Conservation (phyloP, 1,139 yeast genomes). For the Diutina siamensis region DNA sequence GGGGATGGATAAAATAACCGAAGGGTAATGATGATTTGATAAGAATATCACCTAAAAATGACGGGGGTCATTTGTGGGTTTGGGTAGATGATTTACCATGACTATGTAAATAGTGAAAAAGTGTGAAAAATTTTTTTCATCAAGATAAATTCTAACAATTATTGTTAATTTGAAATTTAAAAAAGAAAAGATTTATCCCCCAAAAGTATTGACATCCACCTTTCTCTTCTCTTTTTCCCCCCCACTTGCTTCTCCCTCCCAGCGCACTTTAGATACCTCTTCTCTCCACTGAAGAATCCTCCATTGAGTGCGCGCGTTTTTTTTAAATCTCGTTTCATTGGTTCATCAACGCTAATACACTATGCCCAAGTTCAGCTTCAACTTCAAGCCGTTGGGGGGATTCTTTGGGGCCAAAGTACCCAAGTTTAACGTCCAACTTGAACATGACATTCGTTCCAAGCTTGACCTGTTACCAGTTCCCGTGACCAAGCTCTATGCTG, state of each 20-base stretch:
- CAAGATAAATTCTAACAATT: too few relatives aligned
- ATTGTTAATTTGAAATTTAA: too few relatives aligned
- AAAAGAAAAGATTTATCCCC: too few relatives aligned
- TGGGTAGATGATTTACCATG: too few relatives aligned
- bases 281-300: neutral
- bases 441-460: slow-evolving; percentile 9
- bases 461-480: slow-evolving; percentile 35
- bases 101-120: too few relatives aligned
- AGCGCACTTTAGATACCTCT: neutral
- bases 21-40: too few relatives aligned
- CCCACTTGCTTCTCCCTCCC: neutral
- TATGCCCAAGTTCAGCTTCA: slow-evolving; percentile 6
- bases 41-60: too few relatives aligned
- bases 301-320: neutral
- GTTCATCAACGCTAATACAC: neutral
- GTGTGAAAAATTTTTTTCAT: too few relatives aligned
- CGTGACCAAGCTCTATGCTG: slow-evolving; percentile 51
- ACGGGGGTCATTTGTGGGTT: too few relatives aligned
- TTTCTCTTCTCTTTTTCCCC: neutral
- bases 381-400: slow-evolving; percentile 5
- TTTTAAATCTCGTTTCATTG: neutral
- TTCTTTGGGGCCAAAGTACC: slow-evolving; percentile 5
- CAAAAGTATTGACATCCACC: too few relatives aligned
- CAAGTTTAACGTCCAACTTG: slow-evolving; percentile 5
- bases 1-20: too few relatives aligned